Evolutionary conservation across 176 grass and related monocot species (phyloP).

Genomic region (Paspalum vaginatum): DNA sequence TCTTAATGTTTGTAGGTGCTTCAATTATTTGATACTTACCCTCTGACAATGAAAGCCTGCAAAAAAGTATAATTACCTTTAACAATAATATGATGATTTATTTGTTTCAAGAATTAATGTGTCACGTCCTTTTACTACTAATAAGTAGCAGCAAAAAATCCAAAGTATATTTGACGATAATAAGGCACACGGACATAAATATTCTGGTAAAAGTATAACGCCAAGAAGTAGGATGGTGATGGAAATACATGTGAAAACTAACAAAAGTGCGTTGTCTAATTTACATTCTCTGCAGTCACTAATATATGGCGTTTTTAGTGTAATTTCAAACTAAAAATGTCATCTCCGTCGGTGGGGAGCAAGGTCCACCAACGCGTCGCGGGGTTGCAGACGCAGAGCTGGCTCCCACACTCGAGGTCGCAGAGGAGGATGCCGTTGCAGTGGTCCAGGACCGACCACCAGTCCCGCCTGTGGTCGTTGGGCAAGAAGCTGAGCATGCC

Average conservation of each 20-base stretch:
- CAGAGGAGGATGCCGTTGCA: conserved; percentile 19
- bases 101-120: neutral
- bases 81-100: no score
- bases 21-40: neutral
- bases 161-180: neutral
- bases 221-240: no score
- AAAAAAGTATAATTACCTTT: neutral
- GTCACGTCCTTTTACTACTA: no score
- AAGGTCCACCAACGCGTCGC: neutral
- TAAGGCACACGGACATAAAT: neutral
- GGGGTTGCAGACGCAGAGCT: neutral
- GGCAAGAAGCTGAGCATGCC: conserved; percentile 9
- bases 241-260: neutral
- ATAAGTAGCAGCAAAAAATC: neutral
- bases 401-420: neutral
- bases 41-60: neutral
- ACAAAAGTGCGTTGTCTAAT: no score
- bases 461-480: neutral
- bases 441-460: neutral
- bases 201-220: neutral
- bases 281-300: no score
- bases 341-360: no score
- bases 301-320: no score
- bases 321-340: no score
- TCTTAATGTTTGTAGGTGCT: neutral